Evolutionary conservation across 83 land plant species (phyloP), one percentile per base, ranked within the genome.

Genomic region (Picea abies): DNA sequence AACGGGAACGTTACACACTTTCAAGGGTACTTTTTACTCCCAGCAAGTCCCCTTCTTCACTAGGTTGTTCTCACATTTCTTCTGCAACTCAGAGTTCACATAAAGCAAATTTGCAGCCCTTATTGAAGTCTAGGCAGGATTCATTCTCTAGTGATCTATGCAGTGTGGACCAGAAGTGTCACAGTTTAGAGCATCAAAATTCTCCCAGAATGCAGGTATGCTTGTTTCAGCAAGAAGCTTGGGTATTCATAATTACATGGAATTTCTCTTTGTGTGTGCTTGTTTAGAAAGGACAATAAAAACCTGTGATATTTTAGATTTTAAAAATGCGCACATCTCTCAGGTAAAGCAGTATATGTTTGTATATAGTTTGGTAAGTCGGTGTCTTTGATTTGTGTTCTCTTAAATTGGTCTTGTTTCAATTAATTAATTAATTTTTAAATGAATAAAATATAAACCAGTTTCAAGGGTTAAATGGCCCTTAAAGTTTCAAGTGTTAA

Each of bases 1-100:
- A 23, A 76, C 26, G 16, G 15, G 22, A 76, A 49, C 56, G 56
- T 16, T 52, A 17, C 78, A 76, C 56, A 76, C 56, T 49, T 52
- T 52, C 78, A 76, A 76, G 78, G 44, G 61, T 76, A 22, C 49
- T 52, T 76, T 52, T 76, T 76, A 76, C 61, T 49, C 78, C 78
- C 52, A 76, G 78, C 60, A 37, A 25, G 56, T 52, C 78, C 16
- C 35, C 78, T 52, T 76, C 78, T 23, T 52, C 78, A 76, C 78
- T 76, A 17, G 61, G 56, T 76, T 15, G 44, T 52, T 29, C 11
- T 52, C 61, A 76, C 56, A 29, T 23, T 52, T 52, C 16, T 49
- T 10, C 19, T 14, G 29, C 78, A 49, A 76, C 60, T 76, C 56
- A 4, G 35, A 14, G 23, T 76, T 49, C 26, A 32, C 61, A 76